Evolutionary conservation across 1,284 basidiomycete species (phyloP).

Genomic region (Cutaneotrichosporon cavernicola): DNA sequence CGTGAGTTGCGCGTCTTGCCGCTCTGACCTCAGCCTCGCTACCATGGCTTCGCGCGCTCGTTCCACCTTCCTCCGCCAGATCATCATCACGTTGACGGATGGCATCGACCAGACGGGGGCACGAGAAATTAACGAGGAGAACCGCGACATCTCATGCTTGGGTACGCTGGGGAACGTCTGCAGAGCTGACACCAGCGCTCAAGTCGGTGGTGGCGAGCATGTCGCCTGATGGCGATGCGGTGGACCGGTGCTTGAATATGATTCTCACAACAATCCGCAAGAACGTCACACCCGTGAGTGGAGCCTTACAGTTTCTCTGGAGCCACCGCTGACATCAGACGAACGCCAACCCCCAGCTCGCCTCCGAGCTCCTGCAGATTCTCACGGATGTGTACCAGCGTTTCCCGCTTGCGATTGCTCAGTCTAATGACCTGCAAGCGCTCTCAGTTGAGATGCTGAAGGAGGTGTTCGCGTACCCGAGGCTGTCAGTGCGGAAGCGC

Average conservation of each 20-base stretch:
- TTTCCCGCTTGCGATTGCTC: conserved; percentile 70
- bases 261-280: conserved; percentile 54
- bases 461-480: conserved; percentile 70
- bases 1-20: conserved; percentile 56
- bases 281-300: conserved; percentile 59
- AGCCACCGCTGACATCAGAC: conserved; percentile 26
- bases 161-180: conserved; percentile 59
- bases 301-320: conserved; percentile 12
- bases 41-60: conserved; percentile 40
- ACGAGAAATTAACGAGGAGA: conserved; percentile 43
- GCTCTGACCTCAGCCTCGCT: conserved; percentile 31
- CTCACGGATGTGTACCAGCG: conserved; percentile 85
- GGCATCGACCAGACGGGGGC: conserved; percentile 30
- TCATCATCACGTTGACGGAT: conserved; percentile 65
- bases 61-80: conserved; percentile 74
- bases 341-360: conserved; percentile 73
- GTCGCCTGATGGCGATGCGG: conserved; percentile 13
- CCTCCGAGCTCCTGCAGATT: conserved; percentile 85
- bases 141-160: conserved; percentile 82
- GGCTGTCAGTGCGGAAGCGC: conserved; percentile 83
- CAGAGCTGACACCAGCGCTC: conserved; percentile 61
- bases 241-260: conserved; percentile 3
- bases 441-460: conserved; percentile 70
- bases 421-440: conserved; percentile 55
- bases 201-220: conserved; percentile 93